phyloP scores from a whole-genome alignment of 2,329 filamentous ascomycete species.

The Apiospora arundinis region DNA sequence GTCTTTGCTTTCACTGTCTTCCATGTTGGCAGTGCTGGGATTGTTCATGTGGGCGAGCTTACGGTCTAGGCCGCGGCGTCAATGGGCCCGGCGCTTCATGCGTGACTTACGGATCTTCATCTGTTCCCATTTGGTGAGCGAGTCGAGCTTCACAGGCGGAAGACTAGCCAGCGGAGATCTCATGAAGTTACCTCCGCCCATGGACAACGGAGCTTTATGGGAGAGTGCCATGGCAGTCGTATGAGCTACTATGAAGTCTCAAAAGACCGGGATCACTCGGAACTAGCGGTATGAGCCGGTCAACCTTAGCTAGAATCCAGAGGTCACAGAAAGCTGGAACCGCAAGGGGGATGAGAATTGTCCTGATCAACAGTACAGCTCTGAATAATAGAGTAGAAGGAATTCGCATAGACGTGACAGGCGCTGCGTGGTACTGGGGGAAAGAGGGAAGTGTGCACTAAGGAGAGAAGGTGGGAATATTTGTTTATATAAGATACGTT shows the following conservation, averaged over 20 bases:
- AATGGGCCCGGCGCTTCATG: not conserved
- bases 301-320: no score
- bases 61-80: not conserved
- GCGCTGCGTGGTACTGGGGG: not conserved
- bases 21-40: not conserved
- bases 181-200: not conserved
- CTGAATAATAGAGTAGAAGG: not conserved
- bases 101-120: not conserved
- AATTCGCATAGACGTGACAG: not conserved
- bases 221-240: not conserved
- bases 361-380: not conserved
- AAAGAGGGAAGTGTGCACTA: not conserved
- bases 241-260: not conserved
- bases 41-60: not conserved
- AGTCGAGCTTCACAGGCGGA: conserved; percentile 3
- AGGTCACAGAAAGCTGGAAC: no score
- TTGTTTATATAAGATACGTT: not conserved
- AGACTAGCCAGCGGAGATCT: not conserved
- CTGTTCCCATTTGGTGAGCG: not conserved
- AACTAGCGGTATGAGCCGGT: not conserved
- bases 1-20: not conserved
- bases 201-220: not conserved
- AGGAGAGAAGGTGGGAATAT: not conserved
- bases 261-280: no score
- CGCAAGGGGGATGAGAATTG: not conserved